These are phyloP conservation scores for Marasmius tenuissimus DNA, from an alignment of 1,284 basidiomycete genomes.

Conservation along the genomic window DNA sequence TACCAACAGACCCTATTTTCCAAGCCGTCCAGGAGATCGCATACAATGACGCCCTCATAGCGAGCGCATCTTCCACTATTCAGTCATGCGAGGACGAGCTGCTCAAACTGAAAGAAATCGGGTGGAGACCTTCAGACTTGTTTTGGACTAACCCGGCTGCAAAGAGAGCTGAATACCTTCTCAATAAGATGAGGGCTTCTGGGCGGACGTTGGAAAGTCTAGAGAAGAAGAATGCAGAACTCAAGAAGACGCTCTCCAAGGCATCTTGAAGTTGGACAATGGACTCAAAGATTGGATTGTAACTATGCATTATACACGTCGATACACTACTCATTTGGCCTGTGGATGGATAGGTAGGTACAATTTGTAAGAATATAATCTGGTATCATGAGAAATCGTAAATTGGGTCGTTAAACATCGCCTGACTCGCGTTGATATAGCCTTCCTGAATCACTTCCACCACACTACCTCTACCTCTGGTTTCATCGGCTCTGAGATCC, in stretches of 20 bases:
- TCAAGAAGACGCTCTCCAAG: constrained; percentile 61
- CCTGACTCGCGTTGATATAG: too few species aligned
- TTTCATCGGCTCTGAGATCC: too few species aligned
- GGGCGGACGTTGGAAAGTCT: constrained; percentile 66
- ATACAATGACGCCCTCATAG: constrained; percentile 75
- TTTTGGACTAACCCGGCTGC: constrained; percentile 57
- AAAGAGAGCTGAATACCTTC: constrained; percentile 66
- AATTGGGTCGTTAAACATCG: too few species aligned
- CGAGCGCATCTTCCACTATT: constrained; percentile 66
- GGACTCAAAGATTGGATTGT: background rate
- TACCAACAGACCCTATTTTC: constrained; percentile 70
- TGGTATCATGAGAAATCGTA: too few species aligned
- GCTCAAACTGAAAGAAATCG: constrained; percentile 60
- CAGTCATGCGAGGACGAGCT: constrained; percentile 79
- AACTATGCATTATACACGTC: background rate
- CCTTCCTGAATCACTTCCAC: too few species aligned
- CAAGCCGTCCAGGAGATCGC: constrained; percentile 80
- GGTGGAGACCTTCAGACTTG: constrained; percentile 40
- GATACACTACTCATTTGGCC: background rate
- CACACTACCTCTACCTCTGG: too few species aligned
- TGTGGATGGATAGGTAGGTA: background rate
- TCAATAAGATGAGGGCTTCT: constrained; percentile 73
- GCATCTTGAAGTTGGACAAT: constrained; percentile 16
- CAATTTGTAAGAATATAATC: background rate
- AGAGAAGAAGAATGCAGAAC: constrained; percentile 67